Conservation (phyloP, 305 asterid genomes). For the Fraxinus angustifolia region DNA sequence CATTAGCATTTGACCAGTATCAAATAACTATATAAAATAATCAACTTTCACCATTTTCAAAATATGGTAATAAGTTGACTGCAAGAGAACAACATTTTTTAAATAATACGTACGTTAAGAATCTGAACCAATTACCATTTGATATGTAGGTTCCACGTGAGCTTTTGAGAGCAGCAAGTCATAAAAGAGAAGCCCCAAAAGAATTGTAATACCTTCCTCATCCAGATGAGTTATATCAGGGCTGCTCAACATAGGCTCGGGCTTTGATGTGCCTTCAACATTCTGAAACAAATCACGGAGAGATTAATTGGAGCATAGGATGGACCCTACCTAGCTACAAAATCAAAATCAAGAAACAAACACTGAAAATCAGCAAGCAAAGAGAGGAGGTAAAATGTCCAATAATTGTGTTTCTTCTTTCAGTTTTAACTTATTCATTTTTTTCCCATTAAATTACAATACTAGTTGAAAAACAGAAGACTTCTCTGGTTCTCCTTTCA, state of each 20-base stretch:
- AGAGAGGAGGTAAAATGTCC: neutral
- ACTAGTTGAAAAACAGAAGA: no score
- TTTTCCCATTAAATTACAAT: neutral
- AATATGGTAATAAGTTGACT: neutral
- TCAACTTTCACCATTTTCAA: neutral
- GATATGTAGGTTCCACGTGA: neutral
- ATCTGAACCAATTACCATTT: constrained; percentile 11
- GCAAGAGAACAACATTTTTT: neutral
- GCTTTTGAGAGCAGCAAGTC: neutral
- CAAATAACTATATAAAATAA: neutral
- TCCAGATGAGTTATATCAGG: neutral
- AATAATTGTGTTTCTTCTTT: neutral
- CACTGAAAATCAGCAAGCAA: neutral
- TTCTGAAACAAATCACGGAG: neutral
- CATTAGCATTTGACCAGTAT: neutral
- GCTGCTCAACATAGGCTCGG: neutral
- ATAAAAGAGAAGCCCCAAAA: neutral
- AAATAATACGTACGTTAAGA: neutral
- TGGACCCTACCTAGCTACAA: neutral
- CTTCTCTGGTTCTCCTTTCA: neutral
- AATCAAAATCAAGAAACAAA: neutral
- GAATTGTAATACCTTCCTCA: neutral
- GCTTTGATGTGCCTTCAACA: neutral
- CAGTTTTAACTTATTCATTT: neutral
- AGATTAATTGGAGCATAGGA: neutral